A percentile compares a stretch with the other conserved stretches of the same genome.
These are phyloP conservation scores for Monilinia laxa DNA, from an alignment of 2,329 filamentous ascomycete genomes.

Conservation along the genomic window DNA sequence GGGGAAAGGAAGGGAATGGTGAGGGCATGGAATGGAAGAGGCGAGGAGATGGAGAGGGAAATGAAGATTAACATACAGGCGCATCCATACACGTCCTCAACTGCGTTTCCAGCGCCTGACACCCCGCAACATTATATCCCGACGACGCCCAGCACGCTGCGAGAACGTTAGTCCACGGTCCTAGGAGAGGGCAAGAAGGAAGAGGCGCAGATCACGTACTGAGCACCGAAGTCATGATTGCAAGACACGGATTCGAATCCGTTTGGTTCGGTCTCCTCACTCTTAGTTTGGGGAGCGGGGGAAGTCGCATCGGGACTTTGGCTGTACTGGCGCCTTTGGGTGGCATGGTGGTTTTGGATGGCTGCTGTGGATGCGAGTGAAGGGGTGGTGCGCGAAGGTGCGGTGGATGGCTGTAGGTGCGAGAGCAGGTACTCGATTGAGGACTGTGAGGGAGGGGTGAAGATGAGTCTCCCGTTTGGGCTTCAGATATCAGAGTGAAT, in stretches of 20 bases:
- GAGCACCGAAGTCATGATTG: slow-evolving; percentile 65
- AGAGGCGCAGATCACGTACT: slow-evolving; percentile 47
- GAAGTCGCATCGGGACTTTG: slow-evolving; percentile 45
- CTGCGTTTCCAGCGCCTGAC: slow-evolving; percentile 58
- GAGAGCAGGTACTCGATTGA: neutral
- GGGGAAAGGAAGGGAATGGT: too few species aligned
- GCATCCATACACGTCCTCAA: slow-evolving; percentile 77
- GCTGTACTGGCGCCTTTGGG: slow-evolving; percentile 39
- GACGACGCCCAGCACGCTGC: slow-evolving; percentile 82
- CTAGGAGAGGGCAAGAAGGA: too few species aligned
- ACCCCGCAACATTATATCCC: slow-evolving; percentile 63
- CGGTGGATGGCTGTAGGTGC: too few species aligned
- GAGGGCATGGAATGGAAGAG: too few species aligned
- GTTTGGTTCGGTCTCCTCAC: slow-evolving; percentile 63
- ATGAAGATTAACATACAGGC: slow-evolving; percentile 52
- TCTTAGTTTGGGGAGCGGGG: slow-evolving; percentile 61
- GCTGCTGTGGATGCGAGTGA: too few species aligned
- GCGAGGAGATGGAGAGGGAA: neutral
- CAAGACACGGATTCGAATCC: slow-evolving; percentile 62
- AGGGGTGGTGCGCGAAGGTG: neutral
- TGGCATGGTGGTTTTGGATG: slow-evolving; percentile 33
- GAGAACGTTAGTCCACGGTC: neutral
- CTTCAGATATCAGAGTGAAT: slow-evolving; percentile 21
- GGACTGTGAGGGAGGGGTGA: neutral
- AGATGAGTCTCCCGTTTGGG: neutral